These are phyloP conservation scores for Aspergillus saccharolyticus DNA, from an alignment of 495 filamentous ascomycete species.

Conservation along the genomic window DNA sequence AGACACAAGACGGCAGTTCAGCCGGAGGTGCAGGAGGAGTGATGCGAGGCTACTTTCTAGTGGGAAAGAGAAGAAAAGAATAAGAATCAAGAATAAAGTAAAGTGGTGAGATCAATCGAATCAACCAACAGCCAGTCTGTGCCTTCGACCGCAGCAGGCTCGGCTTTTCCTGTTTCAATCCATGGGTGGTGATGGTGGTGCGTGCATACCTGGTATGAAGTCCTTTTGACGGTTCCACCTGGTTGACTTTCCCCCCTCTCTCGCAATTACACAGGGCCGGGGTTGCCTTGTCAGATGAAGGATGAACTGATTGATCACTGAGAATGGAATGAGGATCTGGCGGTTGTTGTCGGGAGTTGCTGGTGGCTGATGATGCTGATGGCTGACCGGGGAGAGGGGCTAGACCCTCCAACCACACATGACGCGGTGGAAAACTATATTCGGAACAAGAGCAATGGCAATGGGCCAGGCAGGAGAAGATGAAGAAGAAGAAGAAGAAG, in stretches of 20 bases:
- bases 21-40: neutral
- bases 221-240: neutral
- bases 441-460: neutral
- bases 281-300: neutral
- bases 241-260: too few species aligned
- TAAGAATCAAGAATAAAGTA: neutral
- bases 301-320: neutral
- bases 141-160: neutral
- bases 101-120: neutral
- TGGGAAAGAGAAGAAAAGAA: neutral
- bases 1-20: neutral
- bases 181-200: neutral
- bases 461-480: neutral
- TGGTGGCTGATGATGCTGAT: conserved; percentile 4
- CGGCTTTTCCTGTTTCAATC: neutral
- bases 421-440: conserved; percentile 18
- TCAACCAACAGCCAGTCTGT: neutral
- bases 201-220: neutral
- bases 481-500: conserved; percentile 5
- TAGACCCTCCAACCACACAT: conserved; percentile 33
- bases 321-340: conserved; percentile 1
- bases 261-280: neutral
- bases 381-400: conserved; percentile 15
- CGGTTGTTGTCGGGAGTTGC: conserved; percentile 6
- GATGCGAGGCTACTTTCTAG: neutral